phyloP scores from a whole-genome alignment of 2,329 filamentous ascomycete species.

The Endocalyx cinctus region DNA sequence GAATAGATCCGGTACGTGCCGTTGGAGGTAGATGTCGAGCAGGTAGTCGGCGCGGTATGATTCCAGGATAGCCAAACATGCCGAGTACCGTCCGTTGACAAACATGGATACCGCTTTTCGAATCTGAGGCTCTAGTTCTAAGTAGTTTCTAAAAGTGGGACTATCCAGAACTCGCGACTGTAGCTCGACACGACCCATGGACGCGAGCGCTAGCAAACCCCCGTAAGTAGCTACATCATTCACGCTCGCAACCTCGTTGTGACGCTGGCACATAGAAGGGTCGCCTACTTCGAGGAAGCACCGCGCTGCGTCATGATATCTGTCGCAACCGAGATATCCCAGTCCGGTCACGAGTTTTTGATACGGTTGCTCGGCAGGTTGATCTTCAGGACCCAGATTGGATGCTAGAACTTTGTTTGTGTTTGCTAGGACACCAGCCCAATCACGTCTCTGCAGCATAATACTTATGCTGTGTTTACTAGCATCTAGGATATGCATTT shows the following conservation, averaged over 20 bases:
- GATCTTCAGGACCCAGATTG: conserved; percentile 40
- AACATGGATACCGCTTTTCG: conserved; percentile 87
- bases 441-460: conserved; percentile 72
- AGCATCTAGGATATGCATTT: conserved; percentile 79
- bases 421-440: conserved; percentile 60
- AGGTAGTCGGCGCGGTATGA: conserved; percentile 79
- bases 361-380: conserved; percentile 44
- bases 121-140: conserved; percentile 91
- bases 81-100: conserved; percentile 83
- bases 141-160: conserved; percentile 72
- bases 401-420: conserved; percentile 59
- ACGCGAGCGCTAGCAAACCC: conserved; percentile 82
- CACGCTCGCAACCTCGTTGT: conserved; percentile 68
- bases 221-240: conserved; percentile 94
- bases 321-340: conserved; percentile 41
- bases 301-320: conserved; percentile 60
- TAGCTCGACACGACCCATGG: conserved; percentile 75
- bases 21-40: conserved; percentile 81
- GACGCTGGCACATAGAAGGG: conserved; percentile 42
- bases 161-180: conserved; percentile 76
- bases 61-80: conserved; percentile 78
- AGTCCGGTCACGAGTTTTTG: conserved; percentile 48
- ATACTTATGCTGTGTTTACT: conserved; percentile 73
- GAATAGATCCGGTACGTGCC: conserved; percentile 68
- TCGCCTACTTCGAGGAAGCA: conserved; percentile 64